These are phyloP conservation scores for Fusarium incarnatum DNA, from an alignment of 2,329 filamentous ascomycete species.

Conservation along the genomic window DNA sequence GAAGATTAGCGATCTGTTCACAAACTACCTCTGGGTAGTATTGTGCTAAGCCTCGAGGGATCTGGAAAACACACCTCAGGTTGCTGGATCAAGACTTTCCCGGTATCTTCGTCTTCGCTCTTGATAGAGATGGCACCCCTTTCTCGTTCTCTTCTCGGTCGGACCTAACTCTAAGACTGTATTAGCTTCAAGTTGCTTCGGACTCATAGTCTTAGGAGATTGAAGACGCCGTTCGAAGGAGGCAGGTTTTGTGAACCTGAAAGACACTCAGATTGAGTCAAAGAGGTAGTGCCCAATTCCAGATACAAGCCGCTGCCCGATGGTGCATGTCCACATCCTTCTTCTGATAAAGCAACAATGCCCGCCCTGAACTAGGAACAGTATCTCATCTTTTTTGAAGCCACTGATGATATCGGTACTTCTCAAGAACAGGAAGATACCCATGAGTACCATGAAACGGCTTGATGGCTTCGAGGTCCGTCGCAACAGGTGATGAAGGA, in stretches of 20 bases:
- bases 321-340: neutral
- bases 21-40: neutral
- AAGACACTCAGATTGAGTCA: neutral
- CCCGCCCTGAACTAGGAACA: neutral
- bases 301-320: neutral
- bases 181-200: constrained; percentile 17
- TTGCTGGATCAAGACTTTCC: neutral
- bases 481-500: neutral
- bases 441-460: neutral
- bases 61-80: constrained; percentile 3
- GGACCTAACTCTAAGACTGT: constrained; percentile 5
- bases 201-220: neutral
- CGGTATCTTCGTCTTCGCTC: neutral
- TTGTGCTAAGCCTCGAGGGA: neutral
- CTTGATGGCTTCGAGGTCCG: neutral
- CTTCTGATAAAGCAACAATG: neutral
- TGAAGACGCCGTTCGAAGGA: neutral
- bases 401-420: neutral
- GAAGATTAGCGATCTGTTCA: neutral
- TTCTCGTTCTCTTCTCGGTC: neutral
- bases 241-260: neutral
- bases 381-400: neutral
- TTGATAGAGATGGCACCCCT: neutral
- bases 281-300: neutral
- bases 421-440: neutral